Base-by-base conservation (phyloP, 768 basidiomycete species). In the Collybia sordida region DNA sequence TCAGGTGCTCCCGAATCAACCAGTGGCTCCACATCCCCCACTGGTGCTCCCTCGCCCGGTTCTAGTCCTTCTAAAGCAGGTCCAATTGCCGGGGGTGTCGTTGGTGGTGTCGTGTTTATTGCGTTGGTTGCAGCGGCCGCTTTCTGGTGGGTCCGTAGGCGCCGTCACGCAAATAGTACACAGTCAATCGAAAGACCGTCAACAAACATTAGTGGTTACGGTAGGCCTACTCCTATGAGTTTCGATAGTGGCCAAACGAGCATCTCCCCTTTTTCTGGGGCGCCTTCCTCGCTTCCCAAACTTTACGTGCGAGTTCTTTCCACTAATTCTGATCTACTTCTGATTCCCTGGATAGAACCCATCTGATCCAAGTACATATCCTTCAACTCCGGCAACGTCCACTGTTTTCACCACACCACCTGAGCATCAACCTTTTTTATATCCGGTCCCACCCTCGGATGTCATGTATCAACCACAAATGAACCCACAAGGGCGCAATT, bases 81-180 rank as follows among this genome's bases (percentile, higher is more conserved):
- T 1, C 70, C 79, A n/a, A 85, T 86, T 31, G 81, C 79, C 0
- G 85, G 85, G 35, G 85, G 86, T n/a, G 78, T 80, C 6, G 71
- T 84, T 5, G 82, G 81, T 3, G 81, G 77, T 12, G 50, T 86
- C 0, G 70, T 79, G 22, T 71, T 63, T n/a, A 49, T 80, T 17
- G 75, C 71, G 6, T 53, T 77, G 39, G 64, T 83, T 11, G 72
- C 58, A 4, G 75, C 63, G 1, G 28, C 64, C 7, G 46, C 59
- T 4, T 62, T 63, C 42, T 66, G 59, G 65, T 56, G 63, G 42
- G 58, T 61, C 23, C 65, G 65, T 19, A 63, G 62, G 22, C 54
- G 62, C 21, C 62, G 61, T 27, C 47, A 35, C 9, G 11, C 31
- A 11, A 31, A 14, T 7, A 11, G 3, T 6, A 31, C 14, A 11